Evolutionary conservation across 306 rosid species (phyloP).

Genomic region (Gillenia trifoliata): DNA sequence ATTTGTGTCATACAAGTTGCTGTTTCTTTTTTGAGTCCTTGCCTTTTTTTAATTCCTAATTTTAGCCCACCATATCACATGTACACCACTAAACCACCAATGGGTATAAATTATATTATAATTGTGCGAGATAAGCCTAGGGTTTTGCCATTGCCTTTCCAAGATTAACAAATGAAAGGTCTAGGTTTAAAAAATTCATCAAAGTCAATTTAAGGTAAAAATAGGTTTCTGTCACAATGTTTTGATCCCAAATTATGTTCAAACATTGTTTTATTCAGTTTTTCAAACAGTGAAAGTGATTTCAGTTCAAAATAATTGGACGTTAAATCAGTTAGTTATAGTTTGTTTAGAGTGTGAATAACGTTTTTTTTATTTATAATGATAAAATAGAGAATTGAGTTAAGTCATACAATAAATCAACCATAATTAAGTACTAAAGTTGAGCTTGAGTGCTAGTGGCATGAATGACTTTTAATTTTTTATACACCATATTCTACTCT

Average conservation of each 20-base stretch:
- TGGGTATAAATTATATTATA: neutral
- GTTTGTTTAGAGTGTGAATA: too few species aligned
- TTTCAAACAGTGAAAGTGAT: neutral
- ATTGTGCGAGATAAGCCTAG: neutral
- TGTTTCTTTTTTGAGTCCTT: neutral
- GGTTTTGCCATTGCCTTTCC: neutral
- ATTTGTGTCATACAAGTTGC: too few species aligned
- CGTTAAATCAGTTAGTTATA: too few species aligned
- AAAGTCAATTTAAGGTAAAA: neutral
- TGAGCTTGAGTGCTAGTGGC: neutral
- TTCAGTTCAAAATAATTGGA: too few species aligned
- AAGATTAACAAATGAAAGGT: neutral
- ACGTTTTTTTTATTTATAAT: too few species aligned
- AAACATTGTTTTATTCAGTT: too few species aligned
- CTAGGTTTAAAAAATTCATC: neutral
- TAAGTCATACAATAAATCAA: neutral
- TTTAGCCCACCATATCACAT: slow-evolving; percentile 1
- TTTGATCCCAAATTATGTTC: neutral
- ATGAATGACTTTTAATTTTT: neutral
- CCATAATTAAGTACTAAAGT: neutral
- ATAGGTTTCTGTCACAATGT: neutral
- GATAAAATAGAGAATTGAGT: neutral
- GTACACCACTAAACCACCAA: neutral
- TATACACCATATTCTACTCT: too few species aligned
- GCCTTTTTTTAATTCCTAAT: neutral